Conservation (phyloP, 495 filamentous ascomycete genomes). For the Penicillium mononematosum region DNA sequence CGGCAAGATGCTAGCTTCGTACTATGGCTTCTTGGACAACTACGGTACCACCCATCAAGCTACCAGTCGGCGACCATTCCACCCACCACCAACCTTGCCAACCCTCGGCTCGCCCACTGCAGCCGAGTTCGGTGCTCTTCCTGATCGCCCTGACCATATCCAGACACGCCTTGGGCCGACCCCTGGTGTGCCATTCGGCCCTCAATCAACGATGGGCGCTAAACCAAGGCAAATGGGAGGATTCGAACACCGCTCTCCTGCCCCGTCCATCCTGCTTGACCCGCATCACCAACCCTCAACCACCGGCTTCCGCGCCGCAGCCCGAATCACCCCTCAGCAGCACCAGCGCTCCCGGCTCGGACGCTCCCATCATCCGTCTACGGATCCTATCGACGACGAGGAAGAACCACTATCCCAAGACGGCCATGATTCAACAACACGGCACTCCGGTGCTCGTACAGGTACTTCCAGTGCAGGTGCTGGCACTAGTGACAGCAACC, state of each 20-base stretch:
- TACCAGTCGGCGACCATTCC: slow-evolving; percentile 52
- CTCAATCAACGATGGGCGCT: slow-evolving; percentile 32
- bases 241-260: slow-evolving; percentile 38
- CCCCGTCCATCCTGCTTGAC: slow-evolving; percentile 73
- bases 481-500: slow-evolving; percentile 53
- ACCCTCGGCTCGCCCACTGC: slow-evolving; percentile 63
- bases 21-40: slow-evolving; percentile 88
- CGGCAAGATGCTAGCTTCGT: slow-evolving; percentile 94
- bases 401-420: slow-evolving; percentile 37
- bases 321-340: slow-evolving; percentile 35
- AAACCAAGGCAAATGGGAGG: slow-evolving; percentile 30
- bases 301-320: slow-evolving; percentile 48
- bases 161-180: slow-evolving; percentile 31
- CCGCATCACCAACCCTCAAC: slow-evolving; percentile 79
- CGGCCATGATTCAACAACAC: slow-evolving; percentile 20
- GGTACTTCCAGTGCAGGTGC: slow-evolving; percentile 43
- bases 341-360: slow-evolving; percentile 50
- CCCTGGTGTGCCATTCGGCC: slow-evolving; percentile 25
- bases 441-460: slow-evolving; percentile 25
- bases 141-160: slow-evolving; percentile 49
- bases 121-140: slow-evolving; percentile 46
- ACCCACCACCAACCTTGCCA: slow-evolving; percentile 78
- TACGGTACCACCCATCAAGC: slow-evolving; percentile 71
- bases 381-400: slow-evolving; percentile 45
- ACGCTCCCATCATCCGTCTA: slow-evolving; percentile 33